phyloP scores from a whole-genome alignment of 441 rosid genomes.

The Brassica hybrid region DNA sequence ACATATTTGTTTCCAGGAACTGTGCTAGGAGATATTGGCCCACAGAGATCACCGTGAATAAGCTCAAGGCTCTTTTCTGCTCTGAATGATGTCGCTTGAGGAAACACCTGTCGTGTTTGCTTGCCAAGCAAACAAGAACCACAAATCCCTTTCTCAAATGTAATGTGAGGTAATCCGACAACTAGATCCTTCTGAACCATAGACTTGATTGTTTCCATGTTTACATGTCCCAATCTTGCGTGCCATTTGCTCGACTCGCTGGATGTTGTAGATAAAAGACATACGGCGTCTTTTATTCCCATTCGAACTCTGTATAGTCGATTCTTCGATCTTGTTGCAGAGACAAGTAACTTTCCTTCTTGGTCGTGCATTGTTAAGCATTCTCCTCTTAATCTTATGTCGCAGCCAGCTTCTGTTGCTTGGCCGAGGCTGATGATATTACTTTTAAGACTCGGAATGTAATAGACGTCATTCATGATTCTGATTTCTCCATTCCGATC shows the following conservation, averaged over 20 bases:
- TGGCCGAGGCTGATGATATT: not conserved
- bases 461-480: not conserved
- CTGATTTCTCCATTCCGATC: not conserved
- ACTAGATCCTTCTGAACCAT: not conserved
- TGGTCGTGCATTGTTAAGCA: not conserved
- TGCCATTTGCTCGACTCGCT: not conserved
- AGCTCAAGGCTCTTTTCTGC: not conserved
- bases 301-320: not conserved
- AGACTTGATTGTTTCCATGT: not conserved
- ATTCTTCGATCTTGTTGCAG: not conserved
- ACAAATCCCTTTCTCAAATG: not conserved
- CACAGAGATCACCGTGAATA: not conserved
- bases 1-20: too few species aligned
- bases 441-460: not conserved
- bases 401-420: not conserved
- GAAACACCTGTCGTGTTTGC: not conserved
- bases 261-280: not conserved
- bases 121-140: not conserved
- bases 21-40: not conserved
- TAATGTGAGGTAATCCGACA: not conserved
- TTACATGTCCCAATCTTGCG: not conserved
- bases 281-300: not conserved
- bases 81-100: not conserved
- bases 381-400: not conserved
- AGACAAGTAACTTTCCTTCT: not conserved